Evolutionary conservation across 1,284 basidiomycete genomes (phyloP), one percentile per base, ranked within the genome.

Genomic region (Trametes hirsuta): DNA sequence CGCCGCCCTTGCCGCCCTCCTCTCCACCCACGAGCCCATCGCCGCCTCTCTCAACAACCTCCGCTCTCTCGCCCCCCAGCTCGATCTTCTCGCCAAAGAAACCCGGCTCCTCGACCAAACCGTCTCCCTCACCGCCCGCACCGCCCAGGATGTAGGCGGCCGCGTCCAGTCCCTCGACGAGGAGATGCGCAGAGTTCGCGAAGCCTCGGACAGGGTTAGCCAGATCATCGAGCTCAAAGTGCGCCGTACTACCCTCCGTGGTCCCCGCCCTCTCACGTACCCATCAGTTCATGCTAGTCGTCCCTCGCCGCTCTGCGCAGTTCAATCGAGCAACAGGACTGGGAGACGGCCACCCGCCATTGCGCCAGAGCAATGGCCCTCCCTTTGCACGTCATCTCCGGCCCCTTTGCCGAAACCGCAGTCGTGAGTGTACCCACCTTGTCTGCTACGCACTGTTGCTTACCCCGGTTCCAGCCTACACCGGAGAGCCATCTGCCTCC

Each of bases 221-320:
- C 90, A 94, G 72, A 90, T 95, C 47, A 88, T 95, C 76, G 94
- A 97, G 65, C 85, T 97, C 67, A 97, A 96, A 83, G 93, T 91
- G 62, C 63, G 75, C 30, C 30, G 1, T 30, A 30, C 30, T 68
- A 55, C 66, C 14, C 6, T 22, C 47, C 41, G 22, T 9, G 24
- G 24, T 45, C 2, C 50, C 36, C n/a, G 2, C 48, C 63, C 22
- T 34, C 39, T 48, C 39, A 22, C 30, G 54, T 30, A 47, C 55
- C 34, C 51, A 40, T 55, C 45, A 41, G 21, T 11, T 41, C 49
- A 53, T 61, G 3, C 68, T 30, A 68, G 93, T 87, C 88, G 10
- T 94, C 95, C 0, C 79, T 99, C 24, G 78, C 84, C 34, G 86
- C 87, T 15, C 80, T 98, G 8, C 87, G 91, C 61, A 74, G 81